A percentile compares a stretch with the other conserved stretches of the same genome.
Evolutionary conservation across 805 yeast species (phyloP).

Genomic region (Lipomyces chichibuensis): DNA sequence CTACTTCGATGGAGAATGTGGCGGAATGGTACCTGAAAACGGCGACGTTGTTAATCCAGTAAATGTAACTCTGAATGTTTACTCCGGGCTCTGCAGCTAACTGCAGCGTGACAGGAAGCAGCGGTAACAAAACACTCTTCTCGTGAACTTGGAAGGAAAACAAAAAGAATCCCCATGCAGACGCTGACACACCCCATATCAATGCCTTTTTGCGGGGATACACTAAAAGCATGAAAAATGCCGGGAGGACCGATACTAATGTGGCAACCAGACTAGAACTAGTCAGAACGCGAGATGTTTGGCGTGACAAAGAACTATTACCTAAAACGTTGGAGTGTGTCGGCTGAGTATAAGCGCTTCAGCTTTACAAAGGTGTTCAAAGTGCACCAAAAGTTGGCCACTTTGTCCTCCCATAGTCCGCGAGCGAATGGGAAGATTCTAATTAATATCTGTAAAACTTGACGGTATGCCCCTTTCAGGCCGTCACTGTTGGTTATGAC

Average conservation of each 20-base stretch:
- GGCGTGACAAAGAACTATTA: conserved; percentile 40
- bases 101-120: conserved; percentile 78
- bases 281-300: conserved; percentile 39
- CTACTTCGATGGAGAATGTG: neutral
- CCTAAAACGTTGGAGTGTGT: conserved; percentile 59
- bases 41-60: conserved; percentile 86
- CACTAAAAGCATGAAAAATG: conserved; percentile 55
- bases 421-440: conserved; percentile 90
- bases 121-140: conserved; percentile 84
- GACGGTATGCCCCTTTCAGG: conserved; percentile 43
- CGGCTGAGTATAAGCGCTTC: conserved; percentile 55
- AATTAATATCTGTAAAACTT: conserved; percentile 58
- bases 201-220: conserved; percentile 56
- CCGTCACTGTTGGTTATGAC: conserved; percentile 32
- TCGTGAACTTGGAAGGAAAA: conserved; percentile 97
- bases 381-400: conserved; percentile 98
- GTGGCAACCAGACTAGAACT: conserved; percentile 44
- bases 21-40: conserved; percentile 53
- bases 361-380: conserved; percentile 77
- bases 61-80: conserved; percentile 45
- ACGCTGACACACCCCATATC: conserved; percentile 76
- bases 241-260: conserved; percentile 55
- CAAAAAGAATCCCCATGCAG: conserved; percentile 84
- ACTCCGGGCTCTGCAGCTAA: conserved; percentile 47
- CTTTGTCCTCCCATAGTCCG: conserved; percentile 96